Evolutionary conservation across 1,284 basidiomycete genomes (phyloP).

Genomic region (Earliella scabrosa): DNA sequence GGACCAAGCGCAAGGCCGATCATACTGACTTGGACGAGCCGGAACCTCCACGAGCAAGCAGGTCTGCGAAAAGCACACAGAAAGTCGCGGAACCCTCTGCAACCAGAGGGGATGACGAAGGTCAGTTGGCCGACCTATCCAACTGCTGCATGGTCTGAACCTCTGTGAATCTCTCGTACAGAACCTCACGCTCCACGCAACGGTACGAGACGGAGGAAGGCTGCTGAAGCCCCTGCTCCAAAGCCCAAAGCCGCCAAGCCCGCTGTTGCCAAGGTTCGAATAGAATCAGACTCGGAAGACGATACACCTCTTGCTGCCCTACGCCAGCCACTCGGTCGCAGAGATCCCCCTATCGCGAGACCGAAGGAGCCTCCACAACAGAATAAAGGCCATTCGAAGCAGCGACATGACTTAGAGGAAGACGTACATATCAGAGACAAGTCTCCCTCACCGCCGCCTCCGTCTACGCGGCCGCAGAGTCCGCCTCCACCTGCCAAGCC

Average conservation of each 20-base stretch:
- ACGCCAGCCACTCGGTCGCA: neutral
- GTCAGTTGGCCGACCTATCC: no score
- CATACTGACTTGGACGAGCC: neutral
- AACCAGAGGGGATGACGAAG: neutral
- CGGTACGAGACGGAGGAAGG: no score
- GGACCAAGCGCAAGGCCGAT: constrained; percentile 7
- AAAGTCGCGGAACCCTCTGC: neutral
- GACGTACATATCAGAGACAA: no score
- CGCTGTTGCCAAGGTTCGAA: neutral
- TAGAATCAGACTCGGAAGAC: neutral
- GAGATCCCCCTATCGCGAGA: neutral
- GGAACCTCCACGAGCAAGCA: neutral
- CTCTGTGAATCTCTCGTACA: no score
- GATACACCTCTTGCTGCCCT: neutral
- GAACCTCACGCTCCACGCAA: no score
- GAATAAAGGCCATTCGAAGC: neutral
- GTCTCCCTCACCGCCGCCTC: neutral
- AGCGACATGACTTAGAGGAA: neutral
- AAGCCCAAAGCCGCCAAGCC: neutral
- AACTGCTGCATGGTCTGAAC: no score
- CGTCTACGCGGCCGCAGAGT: neutral
- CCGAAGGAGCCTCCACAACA: neutral
- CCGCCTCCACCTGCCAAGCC: neutral
- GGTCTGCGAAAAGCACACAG: neutral
- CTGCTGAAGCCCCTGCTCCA: neutral